These are phyloP conservation scores for Trichophyton equinum DNA, from an alignment of 2,329 filamentous ascomycete genomes.

Conservation along the genomic window DNA sequence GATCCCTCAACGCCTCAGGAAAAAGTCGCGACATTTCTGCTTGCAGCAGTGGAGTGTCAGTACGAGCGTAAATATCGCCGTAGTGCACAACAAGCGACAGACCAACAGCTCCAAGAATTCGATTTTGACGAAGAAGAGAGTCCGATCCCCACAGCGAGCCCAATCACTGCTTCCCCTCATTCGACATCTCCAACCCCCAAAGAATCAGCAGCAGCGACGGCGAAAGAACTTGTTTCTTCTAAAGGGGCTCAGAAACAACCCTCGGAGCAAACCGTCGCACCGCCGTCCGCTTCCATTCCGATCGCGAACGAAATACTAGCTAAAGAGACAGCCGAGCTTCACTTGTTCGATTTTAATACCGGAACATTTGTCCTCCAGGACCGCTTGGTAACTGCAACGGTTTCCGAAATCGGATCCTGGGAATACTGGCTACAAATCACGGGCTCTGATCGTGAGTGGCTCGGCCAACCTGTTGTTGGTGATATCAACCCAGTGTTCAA, in stretches of 20 bases:
- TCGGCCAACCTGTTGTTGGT: conserved; percentile 71
- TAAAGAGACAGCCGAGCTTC: conserved; percentile 68
- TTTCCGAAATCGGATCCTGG: conserved; percentile 81
- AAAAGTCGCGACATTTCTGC: conserved; percentile 68
- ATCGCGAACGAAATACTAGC: conserved; percentile 59
- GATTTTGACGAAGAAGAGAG: conserved; percentile 53
- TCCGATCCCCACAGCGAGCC: conserved; percentile 48
- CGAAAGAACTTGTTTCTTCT: conserved; percentile 31
- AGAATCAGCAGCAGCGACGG: conserved; percentile 34
- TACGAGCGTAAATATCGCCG: conserved; percentile 93
- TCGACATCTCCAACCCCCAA: conserved; percentile 26
- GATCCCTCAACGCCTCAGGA: conserved; percentile 57
- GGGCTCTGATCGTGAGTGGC: conserved; percentile 64
- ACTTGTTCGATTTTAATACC: conserved; percentile 82
- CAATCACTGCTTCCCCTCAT: conserved; percentile 36
- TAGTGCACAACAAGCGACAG: conserved; percentile 64
- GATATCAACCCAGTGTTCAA: conserved; percentile 99
- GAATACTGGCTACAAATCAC: conserved; percentile 89
- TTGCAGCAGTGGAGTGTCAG: conserved; percentile 80
- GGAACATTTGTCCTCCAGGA: conserved; percentile 79
- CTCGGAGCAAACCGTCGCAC: conserved; percentile 44
- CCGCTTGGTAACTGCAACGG: conserved; percentile 58
- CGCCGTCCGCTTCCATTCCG: conserved; percentile 50
- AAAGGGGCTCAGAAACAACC: conserved; percentile 32
- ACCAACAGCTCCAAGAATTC: conserved; percentile 70